Base-by-base conservation (phyloP, 441 rosid species). In the Isatis lusitanica region DNA sequence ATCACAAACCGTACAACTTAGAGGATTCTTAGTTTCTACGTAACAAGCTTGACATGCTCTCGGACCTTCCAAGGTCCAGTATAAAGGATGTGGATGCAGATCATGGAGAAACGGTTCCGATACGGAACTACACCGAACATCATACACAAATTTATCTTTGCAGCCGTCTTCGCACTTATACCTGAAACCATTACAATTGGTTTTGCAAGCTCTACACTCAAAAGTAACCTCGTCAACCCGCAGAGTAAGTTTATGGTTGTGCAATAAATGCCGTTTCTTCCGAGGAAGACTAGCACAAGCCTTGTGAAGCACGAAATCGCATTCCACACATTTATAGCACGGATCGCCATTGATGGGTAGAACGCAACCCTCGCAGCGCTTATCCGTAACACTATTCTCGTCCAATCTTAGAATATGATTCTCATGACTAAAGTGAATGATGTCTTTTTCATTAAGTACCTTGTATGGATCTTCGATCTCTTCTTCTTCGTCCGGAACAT, bases 21-120 rank as follows among this genome's bases (percentile, higher is more conserved):
- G 24, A 18, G 30, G 30, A 50, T 50, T 18, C 7, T 31, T 4
- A 0, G 26, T 46, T 47, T 30, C 42, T 13, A 21, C 2, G 24
- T 21, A 5, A 13, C 70, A 66, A 12, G 47, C 70, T 0, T 4
- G 12, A 18, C 70, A 66, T 18, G 18, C 30, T 8, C 8, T 21
- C 24, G 24, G 24, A 17, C 35, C 18, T 50, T 50, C 43, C 56
- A 47, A 64, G 5, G 59, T 66, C 13, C 33, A 35, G 18, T 48
- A 65, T 15, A 65, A 6, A 21, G 70, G 51, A 31, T 42, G 67
- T 4, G 39, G 67, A 43, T 63, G 67, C 67, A 63, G 5, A n/a
- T 63, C 67, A 63, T 63, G 52, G 24, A n/a, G 67, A 63, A 63
- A 63, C 9, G 67, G 67, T 5, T 63, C 67, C 0, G 38, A 28